phyloP scores from a whole-genome alignment of 78 protist species.

The Andalucia godoyi region DNA sequence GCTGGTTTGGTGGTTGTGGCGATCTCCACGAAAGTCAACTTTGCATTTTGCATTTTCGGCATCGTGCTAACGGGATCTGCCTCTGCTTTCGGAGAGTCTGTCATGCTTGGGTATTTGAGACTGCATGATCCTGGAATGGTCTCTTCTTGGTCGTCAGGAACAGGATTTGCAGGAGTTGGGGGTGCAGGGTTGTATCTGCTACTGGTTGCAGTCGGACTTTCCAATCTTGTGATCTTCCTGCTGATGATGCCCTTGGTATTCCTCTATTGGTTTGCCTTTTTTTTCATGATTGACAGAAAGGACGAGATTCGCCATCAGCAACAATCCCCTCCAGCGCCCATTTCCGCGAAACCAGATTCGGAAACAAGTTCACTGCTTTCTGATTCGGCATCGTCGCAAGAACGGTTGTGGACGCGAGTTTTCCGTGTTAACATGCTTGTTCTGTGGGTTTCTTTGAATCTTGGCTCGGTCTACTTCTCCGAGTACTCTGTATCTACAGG shows the following conservation, averaged over 20 bases:
- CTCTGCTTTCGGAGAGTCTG: constrained; percentile 47
- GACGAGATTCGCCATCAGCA: too few species aligned
- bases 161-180: constrained; percentile 59
- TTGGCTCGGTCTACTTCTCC: constrained; percentile 37
- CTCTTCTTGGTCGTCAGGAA: constrained; percentile 63
- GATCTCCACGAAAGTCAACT: constrained; percentile 14
- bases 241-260: constrained; percentile 11
- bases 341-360: too few species aligned
- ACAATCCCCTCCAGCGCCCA: too few species aligned
- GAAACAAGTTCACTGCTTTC: too few species aligned
- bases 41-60: constrained; percentile 20
- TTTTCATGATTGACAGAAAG: constrained; percentile 5
- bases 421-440: constrained; percentile 1
- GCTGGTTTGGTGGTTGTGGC: constrained; percentile 29
- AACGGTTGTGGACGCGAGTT: neutral
- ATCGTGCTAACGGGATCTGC: constrained; percentile 33
- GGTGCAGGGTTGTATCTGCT: constrained; percentile 39
- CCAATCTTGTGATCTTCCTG: constrained; percentile 13
- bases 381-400: too few species aligned
- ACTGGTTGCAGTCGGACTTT: constrained; percentile 7
- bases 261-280: constrained; percentile 14
- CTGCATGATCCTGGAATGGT: constrained; percentile 28
- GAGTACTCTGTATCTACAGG: constrained; percentile 43
- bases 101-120: constrained; percentile 28
- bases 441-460: constrained; percentile 12